Percentiles rank a stretch among this genome's conserved stretches.
These are phyloP conservation scores for Boeremia exigua DNA, from an alignment of 2,329 filamentous ascomycete genomes.

Conservation along the genomic window DNA sequence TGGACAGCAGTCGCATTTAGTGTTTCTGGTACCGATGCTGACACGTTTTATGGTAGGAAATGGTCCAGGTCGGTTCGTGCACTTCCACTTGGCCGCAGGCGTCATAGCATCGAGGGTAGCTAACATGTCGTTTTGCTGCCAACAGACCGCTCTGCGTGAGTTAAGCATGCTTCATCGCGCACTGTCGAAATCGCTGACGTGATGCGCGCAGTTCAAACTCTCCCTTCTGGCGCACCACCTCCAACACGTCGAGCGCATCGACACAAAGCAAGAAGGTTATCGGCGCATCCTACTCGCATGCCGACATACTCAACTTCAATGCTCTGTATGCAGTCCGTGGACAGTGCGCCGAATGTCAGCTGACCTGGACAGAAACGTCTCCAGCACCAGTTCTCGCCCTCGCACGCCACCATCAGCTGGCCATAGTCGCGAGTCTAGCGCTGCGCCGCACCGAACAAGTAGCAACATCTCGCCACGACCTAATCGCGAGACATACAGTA, in stretches of 20 bases:
- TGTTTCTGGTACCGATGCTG: slow-evolving; percentile 20
- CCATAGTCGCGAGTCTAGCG: slow-evolving; percentile 63
- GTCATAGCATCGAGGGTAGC: slow-evolving; percentile 40
- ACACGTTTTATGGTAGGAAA: slow-evolving; percentile 70
- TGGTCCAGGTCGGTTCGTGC: slow-evolving; percentile 97
- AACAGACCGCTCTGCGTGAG: slow-evolving; percentile 48
- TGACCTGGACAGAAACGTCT: slow-evolving; percentile 60
- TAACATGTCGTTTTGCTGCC: slow-evolving; percentile 41
- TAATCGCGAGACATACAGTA: slow-evolving; percentile 76
- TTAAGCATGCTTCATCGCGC: slow-evolving; percentile 5
- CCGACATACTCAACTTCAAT: slow-evolving; percentile 89
- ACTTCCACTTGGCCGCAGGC: slow-evolving; percentile 27
- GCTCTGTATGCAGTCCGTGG: slow-evolving; percentile 63
- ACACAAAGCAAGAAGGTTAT: slow-evolving; percentile 73
- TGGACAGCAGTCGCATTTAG: no score
- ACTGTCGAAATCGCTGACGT: background rate
- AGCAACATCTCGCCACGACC: slow-evolving; percentile 63
- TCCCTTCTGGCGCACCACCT: slow-evolving; percentile 80
- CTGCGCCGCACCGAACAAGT: slow-evolving; percentile 61
- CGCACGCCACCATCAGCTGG: slow-evolving; percentile 73
- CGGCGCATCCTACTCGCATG: slow-evolving; percentile 94
- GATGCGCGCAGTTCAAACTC: slow-evolving; percentile 71
- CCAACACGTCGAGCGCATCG: slow-evolving; percentile 46
- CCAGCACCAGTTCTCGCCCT: slow-evolving; percentile 69
- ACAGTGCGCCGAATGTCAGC: background rate